Evolutionary conservation across 2,329 filamentous ascomycete genomes (phyloP).

Genomic region (Cercospora zeae-maydis): DNA sequence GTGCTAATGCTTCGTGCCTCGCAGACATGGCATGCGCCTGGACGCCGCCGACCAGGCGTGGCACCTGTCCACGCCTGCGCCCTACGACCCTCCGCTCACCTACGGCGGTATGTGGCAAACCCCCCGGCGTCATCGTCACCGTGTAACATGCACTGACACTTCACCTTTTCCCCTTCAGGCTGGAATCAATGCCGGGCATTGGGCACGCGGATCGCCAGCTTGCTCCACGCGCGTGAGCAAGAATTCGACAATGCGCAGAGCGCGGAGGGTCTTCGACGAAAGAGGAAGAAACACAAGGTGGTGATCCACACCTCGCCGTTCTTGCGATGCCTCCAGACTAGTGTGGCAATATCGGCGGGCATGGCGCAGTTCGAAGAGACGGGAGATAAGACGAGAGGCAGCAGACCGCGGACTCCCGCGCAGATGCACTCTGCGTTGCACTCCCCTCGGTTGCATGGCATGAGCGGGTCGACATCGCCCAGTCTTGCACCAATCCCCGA

Average conservation of each 20-base stretch:
- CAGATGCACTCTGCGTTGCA: conserved; percentile 32
- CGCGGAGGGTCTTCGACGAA: conserved; percentile 21
- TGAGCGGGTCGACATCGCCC: conserved; percentile 29
- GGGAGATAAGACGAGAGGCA: conserved; percentile 27
- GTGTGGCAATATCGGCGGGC: conserved; percentile 80
- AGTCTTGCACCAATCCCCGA: conserved; percentile 36
- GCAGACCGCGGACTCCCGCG: conserved; percentile 28
- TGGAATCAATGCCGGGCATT: conserved; percentile 83
- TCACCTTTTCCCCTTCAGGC: conserved; percentile 44
- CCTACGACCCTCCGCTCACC: conserved; percentile 91
- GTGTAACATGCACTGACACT: not conserved
- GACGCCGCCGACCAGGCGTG: conserved; percentile 93
- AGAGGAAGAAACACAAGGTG: conserved; percentile 65
- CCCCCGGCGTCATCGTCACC: not conserved
- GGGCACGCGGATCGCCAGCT: conserved; percentile 75
- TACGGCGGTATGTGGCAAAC: conserved; percentile 55
- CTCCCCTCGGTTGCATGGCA: conserved; percentile 33
- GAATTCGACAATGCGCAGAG: conserved; percentile 38
- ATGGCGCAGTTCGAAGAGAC: conserved; percentile 63
- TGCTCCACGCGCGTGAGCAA: conserved; percentile 54
- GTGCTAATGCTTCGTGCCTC: conserved; percentile 1
- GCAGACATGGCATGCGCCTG: conserved; percentile 83
- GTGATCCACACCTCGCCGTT: conserved; percentile 94
- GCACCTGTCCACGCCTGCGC: conserved; percentile 87
- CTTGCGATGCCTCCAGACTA: conserved; percentile 86